Percentiles rank a stretch among this genome's conserved stretches.
These are phyloP conservation scores for Gentiana macrophylla DNA, from an alignment of 257 asterid genomes.

Conservation along the genomic window DNA sequence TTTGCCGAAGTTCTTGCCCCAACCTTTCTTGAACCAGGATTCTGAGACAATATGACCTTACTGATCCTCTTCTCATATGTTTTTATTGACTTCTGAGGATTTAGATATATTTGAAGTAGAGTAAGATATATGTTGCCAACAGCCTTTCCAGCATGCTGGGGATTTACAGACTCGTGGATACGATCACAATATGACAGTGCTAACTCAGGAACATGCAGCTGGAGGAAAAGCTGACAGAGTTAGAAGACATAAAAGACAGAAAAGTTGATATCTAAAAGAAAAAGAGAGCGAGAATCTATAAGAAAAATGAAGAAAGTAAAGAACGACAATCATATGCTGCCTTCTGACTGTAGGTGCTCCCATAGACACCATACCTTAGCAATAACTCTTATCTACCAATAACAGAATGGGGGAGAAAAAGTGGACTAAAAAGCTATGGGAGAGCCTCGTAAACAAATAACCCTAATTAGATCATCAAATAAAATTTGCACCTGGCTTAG, in stretches of 20 bases:
- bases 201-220: constrained; percentile 91
- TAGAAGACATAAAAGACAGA: constrained; percentile 8
- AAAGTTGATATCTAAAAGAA: neutral
- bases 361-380: too few species aligned
- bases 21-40: constrained; percentile 40
- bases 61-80: constrained; percentile 62
- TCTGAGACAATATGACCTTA: constrained; percentile 42
- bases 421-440: too few species aligned
- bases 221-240: constrained; percentile 11
- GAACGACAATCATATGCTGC: too few species aligned
- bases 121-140: constrained; percentile 71
- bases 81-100: constrained; percentile 72
- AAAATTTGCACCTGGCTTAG: too few species aligned
- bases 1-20: constrained; percentile 34
- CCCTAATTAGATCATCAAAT: too few species aligned
- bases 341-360: too few species aligned
- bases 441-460: too few species aligned
- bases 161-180: constrained; percentile 52
- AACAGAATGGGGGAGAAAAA: too few species aligned
- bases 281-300: neutral
- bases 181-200: constrained; percentile 91
- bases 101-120: constrained; percentile 84
- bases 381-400: too few species aligned
- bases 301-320: neutral
- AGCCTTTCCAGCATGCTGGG: constrained; percentile 57